phyloP scores from a whole-genome alignment of 345 rosid genomes.

The Atalantia buxifolia region DNA sequence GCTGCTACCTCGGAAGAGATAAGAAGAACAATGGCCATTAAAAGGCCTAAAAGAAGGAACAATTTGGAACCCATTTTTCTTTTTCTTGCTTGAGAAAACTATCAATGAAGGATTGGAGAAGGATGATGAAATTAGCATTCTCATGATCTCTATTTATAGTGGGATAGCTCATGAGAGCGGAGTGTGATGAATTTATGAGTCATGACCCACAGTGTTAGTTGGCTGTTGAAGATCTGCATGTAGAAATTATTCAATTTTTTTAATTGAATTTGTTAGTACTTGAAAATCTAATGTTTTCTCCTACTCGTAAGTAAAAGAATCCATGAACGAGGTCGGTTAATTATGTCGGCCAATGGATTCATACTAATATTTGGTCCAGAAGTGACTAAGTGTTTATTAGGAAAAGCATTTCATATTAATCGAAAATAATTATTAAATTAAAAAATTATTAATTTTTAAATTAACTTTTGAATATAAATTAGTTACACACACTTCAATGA shows the following conservation, averaged over 20 bases:
- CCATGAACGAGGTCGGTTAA: not conserved
- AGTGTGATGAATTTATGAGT: not conserved
- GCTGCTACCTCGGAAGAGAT: constrained; percentile 26
- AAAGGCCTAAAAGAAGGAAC: constrained; percentile 14
- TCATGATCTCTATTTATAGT: not conserved
- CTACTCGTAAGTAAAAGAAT: not conserved
- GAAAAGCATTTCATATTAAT: no score
- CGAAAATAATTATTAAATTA: no score
- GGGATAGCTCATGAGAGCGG: not conserved
- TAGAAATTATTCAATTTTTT: not conserved
- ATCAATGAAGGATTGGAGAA: not conserved
- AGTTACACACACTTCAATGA: no score
- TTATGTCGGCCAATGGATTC: not conserved
- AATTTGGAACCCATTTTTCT: constrained; percentile 10
- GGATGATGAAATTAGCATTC: not conserved
- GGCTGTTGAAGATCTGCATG: not conserved
- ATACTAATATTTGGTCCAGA: no score
- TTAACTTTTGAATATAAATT: no score
- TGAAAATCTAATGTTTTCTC: not conserved
- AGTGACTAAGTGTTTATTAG: no score
- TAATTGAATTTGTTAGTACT: not conserved
- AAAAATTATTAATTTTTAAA: no score
- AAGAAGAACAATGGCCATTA: constrained; percentile 20
- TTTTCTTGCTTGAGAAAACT: not conserved
- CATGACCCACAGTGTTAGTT: not conserved